These are phyloP conservation scores for Porodaedalea pini DNA, from an alignment of 1,284 basidiomycete genomes.

Conservation along the genomic window DNA sequence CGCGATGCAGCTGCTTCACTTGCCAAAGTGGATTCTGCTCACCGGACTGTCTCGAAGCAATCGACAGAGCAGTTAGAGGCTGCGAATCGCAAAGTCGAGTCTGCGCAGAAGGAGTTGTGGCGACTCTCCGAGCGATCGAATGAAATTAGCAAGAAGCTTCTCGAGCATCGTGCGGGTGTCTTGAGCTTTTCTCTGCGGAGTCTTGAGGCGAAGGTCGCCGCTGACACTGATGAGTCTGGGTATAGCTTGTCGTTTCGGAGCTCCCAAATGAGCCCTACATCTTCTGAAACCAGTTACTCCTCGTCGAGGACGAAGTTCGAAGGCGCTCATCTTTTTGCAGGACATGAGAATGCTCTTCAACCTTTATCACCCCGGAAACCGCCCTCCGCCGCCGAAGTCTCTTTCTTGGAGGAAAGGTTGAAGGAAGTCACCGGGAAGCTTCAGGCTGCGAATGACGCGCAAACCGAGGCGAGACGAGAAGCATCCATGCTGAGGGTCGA, in stretches of 20 bases:
- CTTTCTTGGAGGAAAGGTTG: slow-evolving; percentile 54
- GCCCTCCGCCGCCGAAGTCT: slow-evolving; percentile 37
- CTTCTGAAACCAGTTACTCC: slow-evolving; percentile 42
- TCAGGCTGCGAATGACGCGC: slow-evolving; percentile 54
- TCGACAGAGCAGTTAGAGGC: slow-evolving; percentile 67
- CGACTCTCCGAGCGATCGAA: slow-evolving; percentile 56
- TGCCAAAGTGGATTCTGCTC: slow-evolving; percentile 58
- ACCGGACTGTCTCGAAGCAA: slow-evolving; percentile 59
- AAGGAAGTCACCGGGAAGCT: slow-evolving; percentile 54
- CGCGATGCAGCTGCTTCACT: slow-evolving; percentile 74
- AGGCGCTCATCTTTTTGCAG: slow-evolving; percentile 78
- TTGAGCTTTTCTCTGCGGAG: slow-evolving; percentile 65
- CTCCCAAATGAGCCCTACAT: slow-evolving; percentile 51
- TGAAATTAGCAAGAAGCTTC: slow-evolving; percentile 56
- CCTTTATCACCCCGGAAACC: slow-evolving; percentile 39
- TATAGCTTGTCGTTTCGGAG: slow-evolving; percentile 50
- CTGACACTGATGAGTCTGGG: slow-evolving; percentile 42
- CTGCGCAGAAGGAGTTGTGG: slow-evolving; percentile 66
- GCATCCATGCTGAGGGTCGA: slow-evolving; percentile 56
- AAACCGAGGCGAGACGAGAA: slow-evolving; percentile 58
- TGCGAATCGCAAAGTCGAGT: slow-evolving; percentile 63
- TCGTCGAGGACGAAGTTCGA: slow-evolving; percentile 58
- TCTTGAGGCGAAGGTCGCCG: slow-evolving; percentile 57
- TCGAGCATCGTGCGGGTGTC: slow-evolving; percentile 76
- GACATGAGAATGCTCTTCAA: slow-evolving; percentile 62